Evolutionary conservation across 768 basidiomycete species (phyloP), one percentile per base, ranked within the genome.

Genomic region (Nevesoporus exiguus): DNA sequence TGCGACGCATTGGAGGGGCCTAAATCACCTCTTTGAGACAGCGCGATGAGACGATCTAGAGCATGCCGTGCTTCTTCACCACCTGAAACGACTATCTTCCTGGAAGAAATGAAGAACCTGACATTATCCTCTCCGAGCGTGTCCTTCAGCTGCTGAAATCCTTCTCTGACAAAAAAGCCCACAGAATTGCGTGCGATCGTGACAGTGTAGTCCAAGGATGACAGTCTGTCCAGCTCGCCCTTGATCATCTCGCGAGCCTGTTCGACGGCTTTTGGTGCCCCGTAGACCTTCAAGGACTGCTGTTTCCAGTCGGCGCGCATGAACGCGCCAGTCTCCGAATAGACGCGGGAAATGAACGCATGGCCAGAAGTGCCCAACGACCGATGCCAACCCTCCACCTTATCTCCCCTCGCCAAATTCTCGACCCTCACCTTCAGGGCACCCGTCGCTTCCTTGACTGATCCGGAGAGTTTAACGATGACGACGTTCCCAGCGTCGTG

Each of bases 401-500:
- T 77, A 37, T 80, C 77, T 6, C 84, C 84, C 22, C 71, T 72
- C 2, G 75, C 77, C 36, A 85, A 62, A 49, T 71, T 76, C 63
- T 85, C 84, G 0, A 82, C 79, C 48, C 83, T 71, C 13, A 85
- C 83, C 68, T 84, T 85, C 55, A 86, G 60, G 6, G 76, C 72
- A 1, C 84, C 84, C 1, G 79, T 74, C 2, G 75, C 75, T 58
- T 79, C 77, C 66, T 80, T 80, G 47, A 79, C 77, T 14, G 78
- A 71, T 0, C 84, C 83, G 1, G 70, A 59, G 17, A 84, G 71
- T 5, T 68, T 74, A 37, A 85, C 73, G 15, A 70, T 65, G 40
- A 77, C 72, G 8, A 42, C 44, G 31, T 62, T 60, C 22, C 58
- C 61, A 11, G 22, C 34, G 24, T 69, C 64, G 21, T 57, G 60